Conservation (phyloP, 1,284 basidiomycete genomes). For the Inonotus hispidus region DNA sequence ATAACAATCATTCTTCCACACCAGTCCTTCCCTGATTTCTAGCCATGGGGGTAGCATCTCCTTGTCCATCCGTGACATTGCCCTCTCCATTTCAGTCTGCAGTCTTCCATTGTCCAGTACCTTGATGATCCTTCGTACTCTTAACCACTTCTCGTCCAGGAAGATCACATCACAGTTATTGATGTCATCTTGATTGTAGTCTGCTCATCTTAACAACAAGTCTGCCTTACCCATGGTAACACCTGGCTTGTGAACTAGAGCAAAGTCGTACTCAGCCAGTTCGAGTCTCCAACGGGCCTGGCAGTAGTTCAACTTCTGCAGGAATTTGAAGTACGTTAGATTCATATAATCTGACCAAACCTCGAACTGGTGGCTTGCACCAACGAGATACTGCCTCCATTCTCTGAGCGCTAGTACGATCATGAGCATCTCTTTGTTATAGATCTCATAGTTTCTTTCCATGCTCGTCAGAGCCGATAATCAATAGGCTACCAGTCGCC, state of each 20-base stretch:
- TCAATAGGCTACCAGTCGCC: conserved; percentile 27
- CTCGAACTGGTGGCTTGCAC: conserved; percentile 18
- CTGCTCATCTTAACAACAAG: neutral
- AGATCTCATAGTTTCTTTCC: conserved; percentile 40
- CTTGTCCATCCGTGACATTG: too few species aligned
- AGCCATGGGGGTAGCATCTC: too few species aligned
- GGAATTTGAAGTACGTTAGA: conserved; percentile 25
- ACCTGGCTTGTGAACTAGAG: neutral
- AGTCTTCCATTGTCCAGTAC: too few species aligned
- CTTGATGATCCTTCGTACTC: too few species aligned
- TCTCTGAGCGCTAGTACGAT: conserved; percentile 31
- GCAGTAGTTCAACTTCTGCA: conserved; percentile 28
- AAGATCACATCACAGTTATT: too few species aligned
- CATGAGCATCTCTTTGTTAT: conserved; percentile 42
- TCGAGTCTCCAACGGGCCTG: conserved; percentile 25
- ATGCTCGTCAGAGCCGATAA: conserved; percentile 27
- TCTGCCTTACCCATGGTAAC: neutral
- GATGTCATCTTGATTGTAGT: neutral
- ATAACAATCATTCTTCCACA: too few species aligned
- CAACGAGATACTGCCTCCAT: conserved; percentile 30
- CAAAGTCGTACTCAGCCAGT: neutral
- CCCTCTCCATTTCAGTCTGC: too few species aligned
- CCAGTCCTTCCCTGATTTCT: too few species aligned
- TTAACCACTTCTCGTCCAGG: too few species aligned
- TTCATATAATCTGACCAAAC: conserved; percentile 32